A percentile compares a stretch with the other conserved stretches of the same genome.
Evolutionary conservation across 495 filamentous ascomycete genomes (phyloP).

Genomic region (Copromyces sp.): DNA sequence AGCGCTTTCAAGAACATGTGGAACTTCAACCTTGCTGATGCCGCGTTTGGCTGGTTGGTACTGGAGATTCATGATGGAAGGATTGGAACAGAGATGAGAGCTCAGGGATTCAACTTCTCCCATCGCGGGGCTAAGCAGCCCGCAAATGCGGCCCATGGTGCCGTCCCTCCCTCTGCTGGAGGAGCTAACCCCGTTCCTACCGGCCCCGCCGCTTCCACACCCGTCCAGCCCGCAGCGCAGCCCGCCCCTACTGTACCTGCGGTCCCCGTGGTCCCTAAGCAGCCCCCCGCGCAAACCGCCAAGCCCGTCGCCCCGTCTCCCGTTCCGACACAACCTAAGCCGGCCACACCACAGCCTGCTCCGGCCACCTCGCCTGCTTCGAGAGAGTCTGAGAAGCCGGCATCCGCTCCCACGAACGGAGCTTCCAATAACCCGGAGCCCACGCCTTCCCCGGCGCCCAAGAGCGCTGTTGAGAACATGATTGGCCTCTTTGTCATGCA

Average conservation of each 20-base stretch:
- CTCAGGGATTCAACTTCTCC: slow-evolving; percentile 98
- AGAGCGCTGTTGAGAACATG: slow-evolving; percentile 36
- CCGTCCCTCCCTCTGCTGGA: slow-evolving; percentile 23
- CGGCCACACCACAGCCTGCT: slow-evolving; percentile 38
- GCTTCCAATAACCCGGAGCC: slow-evolving; percentile 38
- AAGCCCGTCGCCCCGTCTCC: slow-evolving; percentile 29
- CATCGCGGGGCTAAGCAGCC: slow-evolving; percentile 64
- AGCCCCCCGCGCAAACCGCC: slow-evolving; percentile 21
- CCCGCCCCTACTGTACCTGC: slow-evolving; percentile 20
- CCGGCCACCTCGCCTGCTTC: slow-evolving; percentile 28
- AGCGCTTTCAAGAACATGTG: slow-evolving; percentile 99
- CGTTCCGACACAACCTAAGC: slow-evolving; percentile 39
- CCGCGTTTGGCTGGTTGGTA: slow-evolving; percentile 91
- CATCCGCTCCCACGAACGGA: slow-evolving; percentile 37
- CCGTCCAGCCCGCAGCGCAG: slow-evolving; percentile 8
- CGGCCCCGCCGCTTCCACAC: slow-evolving; percentile 24
- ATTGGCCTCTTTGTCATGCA: slow-evolving; percentile 80
- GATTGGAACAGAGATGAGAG: slow-evolving; percentile 96
- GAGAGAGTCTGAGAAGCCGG: slow-evolving; percentile 38
- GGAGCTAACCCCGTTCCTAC: slow-evolving; percentile 22
- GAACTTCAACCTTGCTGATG: slow-evolving; percentile 99
- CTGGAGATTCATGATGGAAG: slow-evolving; percentile 87
- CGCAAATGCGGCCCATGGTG: slow-evolving; percentile 22
- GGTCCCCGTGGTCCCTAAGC: slow-evolving; percentile 9
- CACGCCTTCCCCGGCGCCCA: slow-evolving; percentile 33